These are phyloP conservation scores for Backusella circina DNA, from an alignment of 192 early-diverging fungal species.

Conservation along the genomic window DNA sequence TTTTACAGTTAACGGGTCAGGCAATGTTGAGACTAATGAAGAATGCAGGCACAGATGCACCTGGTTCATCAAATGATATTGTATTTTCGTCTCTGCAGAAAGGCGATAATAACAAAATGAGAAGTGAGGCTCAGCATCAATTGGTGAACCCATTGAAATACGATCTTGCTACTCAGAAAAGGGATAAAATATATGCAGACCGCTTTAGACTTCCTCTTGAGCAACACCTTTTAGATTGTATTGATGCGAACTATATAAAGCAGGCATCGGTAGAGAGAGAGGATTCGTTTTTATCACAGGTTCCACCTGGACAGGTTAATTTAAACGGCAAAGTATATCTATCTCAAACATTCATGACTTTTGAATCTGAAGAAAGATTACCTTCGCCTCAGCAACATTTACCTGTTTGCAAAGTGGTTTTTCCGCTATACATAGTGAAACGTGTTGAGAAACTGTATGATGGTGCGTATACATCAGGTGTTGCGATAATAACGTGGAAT, in stretches of 20 bases:
- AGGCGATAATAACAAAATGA: not conserved
- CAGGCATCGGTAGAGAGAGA: not conserved
- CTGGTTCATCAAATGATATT: constrained; percentile 36
- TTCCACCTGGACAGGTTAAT: not conserved
- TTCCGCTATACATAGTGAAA: constrained; percentile 89
- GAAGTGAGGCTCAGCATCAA: constrained; percentile 12
- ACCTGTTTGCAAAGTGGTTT: constrained; percentile 64
- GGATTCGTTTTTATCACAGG: not conserved
- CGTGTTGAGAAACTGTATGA: constrained; percentile 85
- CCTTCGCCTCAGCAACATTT: constrained; percentile 36
- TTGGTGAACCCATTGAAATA: constrained; percentile 49
- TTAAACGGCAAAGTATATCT: constrained; percentile 71
- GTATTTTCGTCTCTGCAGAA: not conserved
- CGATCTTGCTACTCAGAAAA: constrained; percentile 70
- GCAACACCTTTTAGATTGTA: constrained; percentile 71
- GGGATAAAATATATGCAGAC: constrained; percentile 70
- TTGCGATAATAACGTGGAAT: constrained; percentile 90
- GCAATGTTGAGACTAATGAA: constrained; percentile 89
- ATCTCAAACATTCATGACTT: constrained; percentile 87
- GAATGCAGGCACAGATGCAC: constrained; percentile 65
- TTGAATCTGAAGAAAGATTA: constrained; percentile 63
- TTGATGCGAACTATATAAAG: constrained; percentile 28
- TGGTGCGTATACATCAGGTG: constrained; percentile 57
- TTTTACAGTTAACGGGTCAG: constrained; percentile 85
- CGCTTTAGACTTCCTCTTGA: constrained; percentile 75